These are phyloP conservation scores for Diaporthe caulivora DNA, from an alignment of 2,329 filamentous ascomycete species.

Conservation along the genomic window DNA sequence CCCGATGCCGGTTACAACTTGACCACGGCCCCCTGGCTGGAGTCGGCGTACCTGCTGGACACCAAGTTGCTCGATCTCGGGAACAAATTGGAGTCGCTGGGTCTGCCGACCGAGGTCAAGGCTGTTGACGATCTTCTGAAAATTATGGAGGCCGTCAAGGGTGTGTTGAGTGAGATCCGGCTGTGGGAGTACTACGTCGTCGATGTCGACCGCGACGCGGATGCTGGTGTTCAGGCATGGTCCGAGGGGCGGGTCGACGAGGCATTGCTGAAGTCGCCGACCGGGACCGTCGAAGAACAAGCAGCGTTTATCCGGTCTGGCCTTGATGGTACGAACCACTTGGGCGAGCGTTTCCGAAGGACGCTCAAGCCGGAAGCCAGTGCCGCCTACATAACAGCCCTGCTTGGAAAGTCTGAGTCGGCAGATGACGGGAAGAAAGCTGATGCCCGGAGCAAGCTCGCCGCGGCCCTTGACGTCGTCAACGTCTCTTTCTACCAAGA, in stretches of 20 bases:
- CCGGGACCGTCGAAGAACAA: constrained; percentile 61
- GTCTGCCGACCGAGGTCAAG: constrained; percentile 81
- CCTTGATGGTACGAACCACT: constrained; percentile 76
- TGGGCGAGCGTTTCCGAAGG: constrained; percentile 85
- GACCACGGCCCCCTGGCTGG: constrained; percentile 84
- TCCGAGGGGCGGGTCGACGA: constrained; percentile 57
- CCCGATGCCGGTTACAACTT: constrained; percentile 97
- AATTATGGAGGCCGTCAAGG: constrained; percentile 88
- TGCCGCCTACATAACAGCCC: constrained; percentile 75
- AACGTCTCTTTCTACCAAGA: constrained; percentile 93
- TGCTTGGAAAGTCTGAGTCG: constrained; percentile 75
- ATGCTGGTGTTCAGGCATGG: constrained; percentile 80
- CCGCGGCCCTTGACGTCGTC: constrained; percentile 80
- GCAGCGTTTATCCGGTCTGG: constrained; percentile 76
- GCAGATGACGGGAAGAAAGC: constrained; percentile 57
- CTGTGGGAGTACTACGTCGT: constrained; percentile 96
- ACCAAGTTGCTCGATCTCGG: constrained; percentile 80
- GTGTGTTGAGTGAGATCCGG: constrained; percentile 80
- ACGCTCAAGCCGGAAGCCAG: constrained; percentile 76
- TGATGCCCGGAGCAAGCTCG: constrained; percentile 67
- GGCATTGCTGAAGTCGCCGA: constrained; percentile 63
- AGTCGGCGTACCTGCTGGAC: constrained; percentile 73
- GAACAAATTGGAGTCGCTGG: constrained; percentile 75
- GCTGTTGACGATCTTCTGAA: constrained; percentile 78
- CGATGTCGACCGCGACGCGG: constrained; percentile 79